Base-by-base conservation (phyloP, 2,329 filamentous ascomycete genomes). In the Colletotrichum shisoi region DNA sequence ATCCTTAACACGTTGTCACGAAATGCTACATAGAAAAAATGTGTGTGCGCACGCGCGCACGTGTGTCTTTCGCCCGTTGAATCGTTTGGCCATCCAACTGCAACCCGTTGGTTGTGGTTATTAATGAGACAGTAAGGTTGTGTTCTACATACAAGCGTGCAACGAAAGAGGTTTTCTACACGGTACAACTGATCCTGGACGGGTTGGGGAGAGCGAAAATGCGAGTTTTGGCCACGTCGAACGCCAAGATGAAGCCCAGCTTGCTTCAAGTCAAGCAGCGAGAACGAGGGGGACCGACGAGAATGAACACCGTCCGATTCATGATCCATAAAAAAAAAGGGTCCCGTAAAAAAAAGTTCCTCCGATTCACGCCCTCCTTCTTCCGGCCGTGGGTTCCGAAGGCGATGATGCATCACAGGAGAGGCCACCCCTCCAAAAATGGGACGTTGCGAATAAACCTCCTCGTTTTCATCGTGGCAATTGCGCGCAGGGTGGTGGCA, bases 131-230 rank as follows among this genome's bases (percentile, higher is more conserved):
- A 68, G 63, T 68, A 53, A 44, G 48, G 56, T 53, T 64, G 46
- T 67, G 62, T 34, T 58, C 39, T 68, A 68, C 63, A 67, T 68
- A 68, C 66, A 68, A 62, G 62, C 57, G 66, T 67, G 61, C 49
- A 51, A 62, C 39, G 52, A 39, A 42, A 42, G 56, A 15, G 58
- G 17, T 54, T 68, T 67, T 68, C 63, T 68, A 68, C 62, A 68
- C 57, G 66, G 40, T 64, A 53, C 45, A 49, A 52, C 42, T 49
- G 51, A 21, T 56, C 56, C 27, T 51, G 27, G 53, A 37, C 44
- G 57, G 48, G 57, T 48, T 19, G n/a, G 27, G 34, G 56, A 24
- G 19, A 31, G 58, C 12, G 42, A 17, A 45, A 46, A 45, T 49
- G n/a, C 51, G 40, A 45, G n/a, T 27, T 17, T 8, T 31, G 34